Percentiles rank a stretch among this genome's conserved stretches.
phyloP scores from a whole-genome alignment of 2,329 filamentous ascomycete genomes.

The Corynespora cassiicola region DNA sequence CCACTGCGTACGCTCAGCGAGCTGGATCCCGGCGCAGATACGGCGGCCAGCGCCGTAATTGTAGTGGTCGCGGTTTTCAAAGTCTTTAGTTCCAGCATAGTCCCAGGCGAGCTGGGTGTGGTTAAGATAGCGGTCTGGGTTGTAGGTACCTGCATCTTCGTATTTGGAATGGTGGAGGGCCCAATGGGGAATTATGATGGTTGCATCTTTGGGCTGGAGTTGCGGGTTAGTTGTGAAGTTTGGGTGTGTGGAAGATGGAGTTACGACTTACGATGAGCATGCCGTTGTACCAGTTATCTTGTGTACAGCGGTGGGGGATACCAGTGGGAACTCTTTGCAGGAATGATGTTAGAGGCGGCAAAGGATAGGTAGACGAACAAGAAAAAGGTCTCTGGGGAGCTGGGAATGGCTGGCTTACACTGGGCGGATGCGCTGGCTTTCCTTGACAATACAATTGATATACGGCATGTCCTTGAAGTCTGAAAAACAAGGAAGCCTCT shows the following conservation, averaged over 20 bases:
- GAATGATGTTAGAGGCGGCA: slow-evolving; percentile 8
- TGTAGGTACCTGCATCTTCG: slow-evolving; percentile 30
- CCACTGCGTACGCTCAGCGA: slow-evolving; percentile 65
- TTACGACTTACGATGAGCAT: slow-evolving; percentile 30
- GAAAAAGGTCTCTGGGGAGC: background rate
- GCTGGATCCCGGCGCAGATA: slow-evolving; percentile 62
- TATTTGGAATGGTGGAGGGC: slow-evolving; percentile 20
- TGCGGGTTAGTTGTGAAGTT: too few relatives aligned
- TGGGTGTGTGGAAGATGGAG: too few relatives aligned
- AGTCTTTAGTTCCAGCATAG: slow-evolving; percentile 37
- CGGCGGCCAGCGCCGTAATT: slow-evolving; percentile 34
- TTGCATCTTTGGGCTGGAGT: slow-evolving; percentile 34
- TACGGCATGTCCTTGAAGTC: slow-evolving; percentile 32
- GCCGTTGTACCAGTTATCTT: slow-evolving; percentile 38
- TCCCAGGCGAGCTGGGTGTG: slow-evolving; percentile 36
- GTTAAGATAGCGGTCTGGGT: slow-evolving; percentile 38
- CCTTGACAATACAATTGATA: slow-evolving; percentile 28
- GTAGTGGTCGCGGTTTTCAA: slow-evolving; percentile 37
- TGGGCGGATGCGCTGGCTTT: slow-evolving; percentile 20
- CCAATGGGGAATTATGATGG: slow-evolving; percentile 37
- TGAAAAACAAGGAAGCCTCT: slow-evolving; percentile 23
- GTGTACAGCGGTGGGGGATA: slow-evolving; percentile 26
- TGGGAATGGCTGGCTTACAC: slow-evolving; percentile 8
- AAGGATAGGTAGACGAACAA: slow-evolving; percentile 2
- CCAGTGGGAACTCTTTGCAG: slow-evolving; percentile 29